Evolutionary conservation across 805 yeast species (phyloP), one percentile per base, ranked within the genome.

Genomic region (Starmerella kuoi): DNA sequence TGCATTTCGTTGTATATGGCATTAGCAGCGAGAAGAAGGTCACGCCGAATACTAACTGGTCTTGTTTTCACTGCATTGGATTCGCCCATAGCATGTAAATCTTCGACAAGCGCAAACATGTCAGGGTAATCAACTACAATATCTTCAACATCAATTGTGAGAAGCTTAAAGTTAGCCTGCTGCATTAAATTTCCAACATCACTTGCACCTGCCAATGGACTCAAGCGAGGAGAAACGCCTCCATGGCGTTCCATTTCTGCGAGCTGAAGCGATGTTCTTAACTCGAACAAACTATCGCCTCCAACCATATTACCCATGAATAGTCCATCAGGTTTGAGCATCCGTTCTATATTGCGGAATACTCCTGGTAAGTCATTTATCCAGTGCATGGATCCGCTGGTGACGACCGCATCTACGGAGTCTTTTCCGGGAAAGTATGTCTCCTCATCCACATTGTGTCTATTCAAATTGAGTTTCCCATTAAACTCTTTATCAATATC

Each of bases 141-240:
- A 55, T 84, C 93, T 55, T 84, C 94, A 7, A 82, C 79, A 56
- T 84, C 94, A 36, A 84, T 74, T 0, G 94, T 84, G 38, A 83
- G 68, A 70, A 84, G 72, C 52, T 75, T 78, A 65, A 79, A 84
- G 17, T 85, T 82, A 0, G 87, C 86, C 44, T 74, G 69, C 56
- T 76, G 83, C 63, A 84, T 61, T 26, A 84, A 61, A 15, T 74
- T 67, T 1, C 88, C 91, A 45, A 83, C 72, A 56, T 84, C 94
- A 39, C 77, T 72, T 31, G 83, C 73, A 28, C 78, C 82, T 3
- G 84, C 86, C 50, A 84, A 66, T 1, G 94, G 94, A 4, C 87
- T 77, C 4, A 84, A 72, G 30, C 94, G 64, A 1, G 94, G 91
- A 1, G 88, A 72, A 45, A 83, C 68, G 2, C 94, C 86, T 8